phyloP scores from a whole-genome alignment of 345 rosid genomes.

The Eucalyptus victrix region DNA sequence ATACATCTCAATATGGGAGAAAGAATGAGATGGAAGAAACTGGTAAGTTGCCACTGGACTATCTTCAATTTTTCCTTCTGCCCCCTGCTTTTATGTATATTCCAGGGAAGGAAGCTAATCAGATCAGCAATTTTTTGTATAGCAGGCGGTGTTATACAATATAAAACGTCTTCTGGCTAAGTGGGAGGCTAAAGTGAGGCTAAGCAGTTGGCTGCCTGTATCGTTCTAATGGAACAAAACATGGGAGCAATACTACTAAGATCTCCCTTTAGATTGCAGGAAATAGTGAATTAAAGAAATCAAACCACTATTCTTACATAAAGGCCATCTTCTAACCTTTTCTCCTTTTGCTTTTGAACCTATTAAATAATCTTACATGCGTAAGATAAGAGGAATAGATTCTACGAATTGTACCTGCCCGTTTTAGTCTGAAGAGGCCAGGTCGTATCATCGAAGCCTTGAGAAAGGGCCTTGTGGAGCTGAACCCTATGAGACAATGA shows the following conservation, averaged over 20 bases:
- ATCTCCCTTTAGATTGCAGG: not conserved
- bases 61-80: not conserved
- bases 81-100: not conserved
- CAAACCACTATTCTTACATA: not conserved
- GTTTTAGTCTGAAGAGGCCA: constrained; percentile 80
- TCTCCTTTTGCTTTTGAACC: not conserved
- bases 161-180: not conserved
- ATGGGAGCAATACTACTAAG: not conserved
- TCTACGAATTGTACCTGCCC: constrained; percentile 39
- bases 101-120: not conserved
- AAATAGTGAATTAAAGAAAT: not conserved
- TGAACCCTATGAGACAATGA: constrained; percentile 36
- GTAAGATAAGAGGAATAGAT: not conserved
- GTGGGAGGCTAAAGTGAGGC: not conserved
- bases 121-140: not conserved
- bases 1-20: not conserved
- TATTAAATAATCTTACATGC: not conserved
- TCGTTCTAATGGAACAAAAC: not conserved
- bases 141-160: not conserved
- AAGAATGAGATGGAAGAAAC: not conserved
- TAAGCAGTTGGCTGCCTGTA: not conserved
- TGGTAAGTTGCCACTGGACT: not conserved
- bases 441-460: constrained; percentile 63
- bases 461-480: constrained; percentile 60
- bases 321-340: not conserved